phyloP scores from a whole-genome alignment of 768 basidiomycete genomes.

The Candolleomyces eurysporus region DNA sequence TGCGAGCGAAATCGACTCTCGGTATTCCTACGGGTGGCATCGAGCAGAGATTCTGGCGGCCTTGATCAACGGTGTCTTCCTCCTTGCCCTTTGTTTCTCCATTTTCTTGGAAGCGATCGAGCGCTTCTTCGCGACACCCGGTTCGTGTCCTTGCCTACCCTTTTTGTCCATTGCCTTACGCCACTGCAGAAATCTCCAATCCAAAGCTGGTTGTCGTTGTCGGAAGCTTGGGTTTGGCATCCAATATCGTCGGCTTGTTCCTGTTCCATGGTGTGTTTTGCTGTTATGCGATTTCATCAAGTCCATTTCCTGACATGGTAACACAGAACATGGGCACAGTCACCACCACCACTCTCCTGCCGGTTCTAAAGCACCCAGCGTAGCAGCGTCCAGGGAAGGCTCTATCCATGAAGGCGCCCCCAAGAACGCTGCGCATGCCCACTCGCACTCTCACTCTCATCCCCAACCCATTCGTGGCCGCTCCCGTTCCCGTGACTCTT shows the following conservation, averaged over 20 bases:
- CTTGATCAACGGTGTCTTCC: constrained; percentile 93
- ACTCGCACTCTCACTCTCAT: constrained; percentile 23
- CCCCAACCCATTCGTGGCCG: constrained; percentile 28
- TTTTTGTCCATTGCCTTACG: constrained; percentile 8
- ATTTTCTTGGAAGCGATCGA: constrained; percentile 91
- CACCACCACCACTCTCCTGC: constrained; percentile 61
- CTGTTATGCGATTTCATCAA: constrained; percentile 3
- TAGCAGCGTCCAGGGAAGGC: constrained; percentile 22
- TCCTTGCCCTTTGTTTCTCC: constrained; percentile 94
- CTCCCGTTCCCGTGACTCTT: constrained; percentile 29
- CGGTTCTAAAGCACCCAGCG: constrained; percentile 31
- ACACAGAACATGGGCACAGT: constrained; percentile 50
- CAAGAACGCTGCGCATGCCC: not conserved
- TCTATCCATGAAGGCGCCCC: constrained; percentile 13
- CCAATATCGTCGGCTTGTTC: constrained; percentile 91
- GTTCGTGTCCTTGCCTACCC: constrained; percentile 36
- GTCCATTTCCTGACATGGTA: constrained; percentile 9
- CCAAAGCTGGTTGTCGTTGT: constrained; percentile 88
- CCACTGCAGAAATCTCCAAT: constrained; percentile 74
- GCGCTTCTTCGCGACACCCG: constrained; percentile 83
- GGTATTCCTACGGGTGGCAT: constrained; percentile 99
- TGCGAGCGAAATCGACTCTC: constrained; percentile 55
- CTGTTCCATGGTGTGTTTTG: constrained; percentile 81
- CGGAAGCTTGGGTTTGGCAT: constrained; percentile 83
- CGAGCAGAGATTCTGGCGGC: constrained; percentile 96